Evolutionary conservation across 2,329 filamentous ascomycete genomes (phyloP), one percentile per base, ranked within the genome.

Genomic region (Rhynchosporium agropyri): DNA sequence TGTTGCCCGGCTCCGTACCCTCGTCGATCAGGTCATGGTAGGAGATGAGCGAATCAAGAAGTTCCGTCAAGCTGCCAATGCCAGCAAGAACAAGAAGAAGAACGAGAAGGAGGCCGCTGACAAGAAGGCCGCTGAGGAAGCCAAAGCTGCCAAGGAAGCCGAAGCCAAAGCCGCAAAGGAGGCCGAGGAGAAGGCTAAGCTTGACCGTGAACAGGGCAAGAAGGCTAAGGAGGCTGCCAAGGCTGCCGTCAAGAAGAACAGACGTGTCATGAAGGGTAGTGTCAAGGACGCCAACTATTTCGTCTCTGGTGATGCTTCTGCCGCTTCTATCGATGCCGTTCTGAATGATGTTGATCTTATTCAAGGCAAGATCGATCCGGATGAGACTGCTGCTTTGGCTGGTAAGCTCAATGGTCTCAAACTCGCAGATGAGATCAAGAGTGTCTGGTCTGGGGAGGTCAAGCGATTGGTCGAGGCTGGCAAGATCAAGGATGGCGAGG

Each of bases 221-320:
- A 99, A 99, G 85, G 89, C 90, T 65, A 99, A 98, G 83, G 95
- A 99, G 79, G 94, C 94, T 1, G 95, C 95, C 63, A 99, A 99
- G 88, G 97, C 92, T 75, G 95, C 95, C 13, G 90, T 95, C 73
- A 99, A 99, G 90, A 99, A 99, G 90, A 99, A 99, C 86, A 97
- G 97, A 86, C 92, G 95, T 83, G 90, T 98, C 54, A 88, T 99
- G 72, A 92, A 96, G 78, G 88, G 87, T 66, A 92, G 91, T 69
- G 90, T 94, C 79, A 99, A 99, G 84, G 95, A 99, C 70, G 93
- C 91, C 73, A 97, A 97, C 84, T 99, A 99, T 87, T 97, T 99
- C 77, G 81, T 81, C 26, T 80, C 84, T 50, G 89, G 88, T 60
- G 89, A 93, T 64, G 80, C 88, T 31, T 84, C 89, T n/a, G 82